A percentile compares a stretch with the other conserved stretches of the same genome.
phyloP scores from a whole-genome alignment of 768 basidiomycete genomes.

The Podaxis carcinomalis region DNA sequence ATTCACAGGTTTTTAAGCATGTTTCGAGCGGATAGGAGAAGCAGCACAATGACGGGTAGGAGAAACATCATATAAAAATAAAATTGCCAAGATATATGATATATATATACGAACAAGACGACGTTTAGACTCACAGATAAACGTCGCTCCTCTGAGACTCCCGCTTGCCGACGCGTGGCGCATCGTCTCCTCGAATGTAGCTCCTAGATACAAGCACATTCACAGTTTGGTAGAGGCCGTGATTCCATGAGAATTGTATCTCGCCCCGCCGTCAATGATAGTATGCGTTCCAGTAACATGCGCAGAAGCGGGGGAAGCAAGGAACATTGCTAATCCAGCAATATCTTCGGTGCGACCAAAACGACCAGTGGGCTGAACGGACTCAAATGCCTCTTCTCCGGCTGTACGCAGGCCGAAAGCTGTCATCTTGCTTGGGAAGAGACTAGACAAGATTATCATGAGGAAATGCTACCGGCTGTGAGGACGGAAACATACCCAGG shows the following conservation, averaged over 20 bases:
- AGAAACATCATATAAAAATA: neutral
- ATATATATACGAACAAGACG: neutral
- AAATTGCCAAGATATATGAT: neutral
- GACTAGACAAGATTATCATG: conserved; percentile 13
- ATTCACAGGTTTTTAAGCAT: neutral
- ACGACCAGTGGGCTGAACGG: conserved; percentile 68
- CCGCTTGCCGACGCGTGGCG: too few species aligned
- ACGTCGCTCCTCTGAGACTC: neutral
- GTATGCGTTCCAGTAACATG: conserved; percentile 76
- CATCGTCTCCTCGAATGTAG: too few species aligned
- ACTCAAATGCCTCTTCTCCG: conserved; percentile 49
- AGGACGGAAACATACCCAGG: conserved; percentile 50
- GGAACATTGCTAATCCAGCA: conserved; percentile 67
- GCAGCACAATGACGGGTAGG: neutral
- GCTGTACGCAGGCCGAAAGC: conserved; percentile 56
- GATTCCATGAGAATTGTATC: neutral
- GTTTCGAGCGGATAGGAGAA: neutral
- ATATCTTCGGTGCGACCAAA: conserved; percentile 62
- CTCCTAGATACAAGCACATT: neutral
- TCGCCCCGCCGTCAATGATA: conserved; percentile 35
- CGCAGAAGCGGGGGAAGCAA: conserved; percentile 65
- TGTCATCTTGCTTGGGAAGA: conserved; percentile 87
- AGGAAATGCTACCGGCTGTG: neutral
- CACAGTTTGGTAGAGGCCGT: conserved; percentile 1
- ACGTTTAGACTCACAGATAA: neutral